Evolutionary conservation across 208 protist species (phyloP), one percentile per base, ranked within the genome.

Genomic region (Leishmania aethiopica): DNA sequence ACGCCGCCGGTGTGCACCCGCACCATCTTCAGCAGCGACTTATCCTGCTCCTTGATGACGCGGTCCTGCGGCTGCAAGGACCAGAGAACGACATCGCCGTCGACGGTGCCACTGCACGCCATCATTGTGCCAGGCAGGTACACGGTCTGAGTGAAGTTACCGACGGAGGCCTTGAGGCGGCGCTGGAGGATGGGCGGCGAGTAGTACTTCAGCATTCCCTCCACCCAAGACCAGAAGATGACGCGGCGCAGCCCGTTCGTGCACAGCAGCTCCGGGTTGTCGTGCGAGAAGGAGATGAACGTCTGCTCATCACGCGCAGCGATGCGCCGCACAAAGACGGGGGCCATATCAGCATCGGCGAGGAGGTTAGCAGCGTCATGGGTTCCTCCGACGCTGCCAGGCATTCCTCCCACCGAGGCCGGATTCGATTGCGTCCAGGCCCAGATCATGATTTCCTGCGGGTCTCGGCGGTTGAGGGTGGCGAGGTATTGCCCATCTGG

Each of bases 61-160:
- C 94, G 90, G 64, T 98, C 95, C 32, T 88, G 82, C 60, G 88
- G 89, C 84, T 96, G 93, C 40, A 91, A 77, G 72, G 97, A 88
- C 97, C 97, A 99, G 66, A 99, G 86, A 59, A 98, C 84, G 32
- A 98, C 90, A 79, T 99, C 97, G 64, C 98, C 98, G 74, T 99
- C 96, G 25, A 95, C 90, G 32, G 97, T 98, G 22, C 94, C 96
- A 62, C 93, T 97, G 83, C 92, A 95, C 49, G 96, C 95, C 88
- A 98, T 90, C 42, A 42, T 87, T 11, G 96, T 98, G 60, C 91
- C 92, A 10, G 96, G 94, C 22, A 99, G 81, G 85, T 97, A 96
- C 45, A 95, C 86, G 1, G 94, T 95, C 81, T 97, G 90, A 15
- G 95, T 98, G 83, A 98, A 96, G 81, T 93, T 92, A n/a, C 96